Evolutionary conservation across 1,139 yeast genomes (phyloP).

Genomic region (Hyphopichia burtonii): DNA sequence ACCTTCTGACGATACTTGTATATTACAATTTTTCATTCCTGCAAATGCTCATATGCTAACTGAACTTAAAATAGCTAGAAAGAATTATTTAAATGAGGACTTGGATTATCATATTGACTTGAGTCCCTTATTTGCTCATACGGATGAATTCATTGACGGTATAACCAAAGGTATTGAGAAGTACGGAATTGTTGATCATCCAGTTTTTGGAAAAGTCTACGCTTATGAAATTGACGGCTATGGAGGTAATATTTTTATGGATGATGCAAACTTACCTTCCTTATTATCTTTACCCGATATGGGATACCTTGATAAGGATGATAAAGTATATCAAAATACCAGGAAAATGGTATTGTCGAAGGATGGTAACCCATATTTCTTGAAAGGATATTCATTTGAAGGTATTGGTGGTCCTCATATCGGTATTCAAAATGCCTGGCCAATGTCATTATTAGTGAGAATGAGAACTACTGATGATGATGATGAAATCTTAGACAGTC

Average conservation of each 20-base stretch:
- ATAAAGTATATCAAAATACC: conserved; percentile 72
- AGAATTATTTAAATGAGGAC: conserved; percentile 16
- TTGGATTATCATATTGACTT: conserved; percentile 9
- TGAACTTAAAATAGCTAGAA: conserved; percentile 48
- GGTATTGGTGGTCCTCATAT: conserved; percentile 94
- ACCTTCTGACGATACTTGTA: conserved; percentile 88
- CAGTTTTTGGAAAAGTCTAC: conserved; percentile 69
- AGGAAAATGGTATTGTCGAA: conserved; percentile 71
- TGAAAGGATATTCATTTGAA: conserved; percentile 58
- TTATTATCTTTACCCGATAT: conserved; percentile 77
- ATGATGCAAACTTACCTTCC: conserved; percentile 89
- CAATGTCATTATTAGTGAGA: conserved; percentile 74
- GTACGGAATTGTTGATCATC: conserved; percentile 66
- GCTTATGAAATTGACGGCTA: conserved; percentile 92
- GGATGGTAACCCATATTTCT: conserved; percentile 74
- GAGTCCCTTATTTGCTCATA: conserved; percentile 13
- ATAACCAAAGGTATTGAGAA: conserved; percentile 59
- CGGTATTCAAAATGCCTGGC: conserved; percentile 84
- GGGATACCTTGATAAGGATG: conserved; percentile 56
- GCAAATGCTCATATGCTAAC: conserved; percentile 78
- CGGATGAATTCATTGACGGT: conserved; percentile 35
- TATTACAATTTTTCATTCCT: conserved; percentile 78
- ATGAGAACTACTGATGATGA: conserved; percentile 77
- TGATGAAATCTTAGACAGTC: conserved; percentile 54
- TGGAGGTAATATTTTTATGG: conserved; percentile 75